Evolutionary conservation across 257 asterid genomes (phyloP).

Genomic region (Nicotiana knightiana): DNA sequence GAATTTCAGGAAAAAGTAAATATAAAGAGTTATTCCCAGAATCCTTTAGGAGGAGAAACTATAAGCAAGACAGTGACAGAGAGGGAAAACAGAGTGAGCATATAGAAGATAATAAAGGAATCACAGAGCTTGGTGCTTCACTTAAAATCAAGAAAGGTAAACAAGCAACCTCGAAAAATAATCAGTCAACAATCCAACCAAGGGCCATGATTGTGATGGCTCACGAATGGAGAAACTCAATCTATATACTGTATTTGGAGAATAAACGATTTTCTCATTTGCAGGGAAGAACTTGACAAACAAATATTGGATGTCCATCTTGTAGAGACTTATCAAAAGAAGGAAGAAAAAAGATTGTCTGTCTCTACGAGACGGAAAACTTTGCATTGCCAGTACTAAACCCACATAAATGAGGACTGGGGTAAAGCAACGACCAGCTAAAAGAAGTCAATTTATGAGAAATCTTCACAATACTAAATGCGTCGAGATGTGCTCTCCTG

Average conservation of each 20-base stretch:
- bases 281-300: background rate
- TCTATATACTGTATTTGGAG: background rate
- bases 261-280: background rate
- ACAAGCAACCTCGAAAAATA: background rate
- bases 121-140: background rate
- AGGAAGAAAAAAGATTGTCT: background rate
- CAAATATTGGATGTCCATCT: background rate
- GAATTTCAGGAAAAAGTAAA: background rate
- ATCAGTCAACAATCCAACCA: background rate
- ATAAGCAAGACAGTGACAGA: background rate
- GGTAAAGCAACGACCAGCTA: background rate
- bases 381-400: background rate
- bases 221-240: background rate
- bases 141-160: background rate
- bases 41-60: background rate
- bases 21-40: background rate
- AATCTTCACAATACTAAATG: background rate
- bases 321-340: background rate
- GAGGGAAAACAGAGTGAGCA: background rate
- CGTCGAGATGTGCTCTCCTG: background rate
- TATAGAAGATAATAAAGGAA: background rate
- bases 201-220: background rate
- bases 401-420: background rate
- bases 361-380: background rate
- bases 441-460: background rate